Base-by-base conservation (phyloP, 805 yeast genomes). In the Lipomyces yamadae region DNA sequence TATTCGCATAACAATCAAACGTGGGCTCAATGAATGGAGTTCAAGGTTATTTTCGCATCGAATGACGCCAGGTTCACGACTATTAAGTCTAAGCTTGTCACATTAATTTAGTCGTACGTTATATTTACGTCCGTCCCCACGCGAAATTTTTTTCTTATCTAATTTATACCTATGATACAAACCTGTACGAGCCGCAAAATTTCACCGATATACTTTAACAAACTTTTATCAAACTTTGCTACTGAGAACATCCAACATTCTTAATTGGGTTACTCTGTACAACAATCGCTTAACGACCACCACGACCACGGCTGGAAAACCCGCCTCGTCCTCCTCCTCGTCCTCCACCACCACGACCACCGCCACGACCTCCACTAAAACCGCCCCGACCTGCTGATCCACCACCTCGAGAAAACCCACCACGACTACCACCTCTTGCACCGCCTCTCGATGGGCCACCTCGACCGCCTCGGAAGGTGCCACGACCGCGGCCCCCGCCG, bases 261-360 rank as follows among this genome's bases (percentile, higher is more conserved):
- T 42, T 24, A 7, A 15, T n/a, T 13, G 48, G n/a, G n/a, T 42
- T 42, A 42, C 48, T 42, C 48, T 10, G 24, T 24, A 42, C 48
- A 42, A 15, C 48, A 45, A 34, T 30, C 15, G 7, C 59, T 53
- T 24, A 63, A 45, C 56, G 57, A 24, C 65, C 35, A 13, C 65
- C 67, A 13, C 73, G 69, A 2, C 62, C 64, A 18, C 54, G 60
- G 24, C 34, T 56, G 35, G 32, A 75, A 53, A 69, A 70, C 34
- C 80, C 74, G 24, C 76, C 76, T n/a, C 72, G 65, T n/a, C 72
- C 59, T 29, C 68, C 77, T 15, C 78, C 73, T 29, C 76, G 68
- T 15, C 72, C 75, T 63, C 81, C 79, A 57, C 79, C 70, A 39
- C 78, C 78, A 63, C 81, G 79, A 57, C 79, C 70, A 39, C 78